Base-by-base conservation (phyloP, 2,329 filamentous ascomycete genomes). In the Sclerotinia minor region DNA sequence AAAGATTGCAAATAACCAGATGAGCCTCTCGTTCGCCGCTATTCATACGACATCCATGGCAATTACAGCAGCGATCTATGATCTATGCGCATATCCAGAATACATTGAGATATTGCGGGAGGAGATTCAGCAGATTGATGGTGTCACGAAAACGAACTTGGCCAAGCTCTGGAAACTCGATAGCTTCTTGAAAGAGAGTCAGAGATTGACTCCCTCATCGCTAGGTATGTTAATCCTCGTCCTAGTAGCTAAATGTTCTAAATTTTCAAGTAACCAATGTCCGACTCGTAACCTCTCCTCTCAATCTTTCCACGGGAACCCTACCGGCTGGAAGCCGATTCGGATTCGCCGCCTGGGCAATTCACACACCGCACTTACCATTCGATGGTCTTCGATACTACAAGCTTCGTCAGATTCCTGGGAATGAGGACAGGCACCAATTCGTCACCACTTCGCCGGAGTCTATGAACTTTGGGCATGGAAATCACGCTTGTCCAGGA, bases 401-500 rank as follows among this genome's bases (percentile, higher is more conserved):
- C 53, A 72, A 74, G 3, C 68, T 76, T 2, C 70, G 73, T 50
- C 35, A 61, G 7, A 69, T 70, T 44, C 54, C 64, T 4, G 74
- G 75, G 21, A 71, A 72, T 11, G 74, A 76, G 49, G 71, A 72
- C 45, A 73, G 70, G 61, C 68, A 74, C 44, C 72, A 80, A 69
- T 78, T 78, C 61, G 76, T 77, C 7, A 77, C 78, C 44, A 45
- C 57, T 59, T 32, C 29, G 38, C n/a, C 69, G 53, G 72, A 75
- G 5, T 75, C 74, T 54, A 71, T 76, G 57, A 60, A 68, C 19
- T 81, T 80, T 67, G 79, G 79, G 9, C 75, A 80, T 69, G 79
- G 79, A 29, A 75, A 76, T 65, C 78, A 80, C 59, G 79, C 79
- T 17, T 81, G 80, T 38, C 80, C 80, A 0, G 79, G 80, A 0